These are phyloP conservation scores for Paecilomyces dactylethromorphus DNA, from an alignment of 2,329 filamentous ascomycete species.

Conservation along the genomic window DNA sequence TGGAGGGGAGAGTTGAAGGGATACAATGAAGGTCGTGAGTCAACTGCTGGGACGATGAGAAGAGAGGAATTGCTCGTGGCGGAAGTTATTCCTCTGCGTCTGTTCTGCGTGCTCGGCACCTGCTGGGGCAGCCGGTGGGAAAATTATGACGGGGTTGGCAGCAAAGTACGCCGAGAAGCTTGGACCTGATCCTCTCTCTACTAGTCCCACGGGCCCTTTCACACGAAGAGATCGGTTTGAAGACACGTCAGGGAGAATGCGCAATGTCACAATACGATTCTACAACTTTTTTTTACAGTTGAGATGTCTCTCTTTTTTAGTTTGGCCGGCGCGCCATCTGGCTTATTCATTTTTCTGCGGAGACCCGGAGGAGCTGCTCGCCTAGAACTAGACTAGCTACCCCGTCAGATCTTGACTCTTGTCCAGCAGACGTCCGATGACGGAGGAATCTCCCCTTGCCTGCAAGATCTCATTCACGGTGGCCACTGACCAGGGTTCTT, in stretches of 20 bases:
- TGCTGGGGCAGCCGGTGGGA: not conserved
- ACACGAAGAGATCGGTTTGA: not conserved
- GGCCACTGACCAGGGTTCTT: not conserved
- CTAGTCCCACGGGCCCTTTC: not conserved
- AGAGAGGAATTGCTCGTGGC: not conserved
- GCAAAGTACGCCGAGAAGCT: not conserved
- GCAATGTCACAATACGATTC: not conserved
- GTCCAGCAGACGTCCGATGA: constrained; percentile 12
- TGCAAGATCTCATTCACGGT: not conserved
- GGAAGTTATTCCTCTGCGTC: not conserved
- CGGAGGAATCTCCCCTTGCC: constrained; percentile 8
- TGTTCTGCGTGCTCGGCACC: constrained; percentile 2
- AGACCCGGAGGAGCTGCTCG: not conserved
- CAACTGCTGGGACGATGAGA: not conserved
- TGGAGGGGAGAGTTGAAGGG: not conserved
- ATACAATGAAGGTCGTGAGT: constrained; percentile 2
- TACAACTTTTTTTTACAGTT: not conserved
- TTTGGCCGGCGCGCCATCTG: not conserved
- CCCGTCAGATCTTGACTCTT: not conserved
- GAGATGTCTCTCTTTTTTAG: constrained; percentile 2
- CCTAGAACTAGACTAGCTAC: not conserved
- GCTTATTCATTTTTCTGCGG: not conserved
- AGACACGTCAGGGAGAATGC: not conserved
- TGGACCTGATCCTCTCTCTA: not conserved
- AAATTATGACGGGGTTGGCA: constrained; percentile 6